These are phyloP conservation scores for Aeschynomene evenia DNA, from an alignment of 306 rosid genomes.

Conservation along the genomic window DNA sequence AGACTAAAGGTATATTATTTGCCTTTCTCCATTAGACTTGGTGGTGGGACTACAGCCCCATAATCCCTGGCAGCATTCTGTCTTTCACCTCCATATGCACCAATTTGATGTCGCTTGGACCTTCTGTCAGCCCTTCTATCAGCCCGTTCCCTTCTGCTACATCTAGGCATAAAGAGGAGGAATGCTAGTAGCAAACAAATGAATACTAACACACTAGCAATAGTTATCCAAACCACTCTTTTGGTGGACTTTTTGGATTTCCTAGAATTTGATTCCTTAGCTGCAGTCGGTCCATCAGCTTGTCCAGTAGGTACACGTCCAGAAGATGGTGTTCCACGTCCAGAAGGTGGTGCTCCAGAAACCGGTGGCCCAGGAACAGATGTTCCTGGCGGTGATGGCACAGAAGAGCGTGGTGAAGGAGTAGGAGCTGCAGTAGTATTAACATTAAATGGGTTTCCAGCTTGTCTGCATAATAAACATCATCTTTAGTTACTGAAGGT, in stretches of 20 bases:
- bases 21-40: slow-evolving; percentile 67
- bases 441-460: slow-evolving; percentile 80
- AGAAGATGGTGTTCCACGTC: slow-evolving; percentile 40
- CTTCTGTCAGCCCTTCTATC: slow-evolving; percentile 51
- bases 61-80: slow-evolving; percentile 47
- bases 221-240: slow-evolving; percentile 81
- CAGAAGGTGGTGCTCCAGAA: slow-evolving; percentile 45
- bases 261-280: slow-evolving; percentile 58
- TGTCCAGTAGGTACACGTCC: slow-evolving; percentile 52
- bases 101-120: slow-evolving; percentile 68
- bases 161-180: slow-evolving; percentile 66
- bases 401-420: slow-evolving; percentile 53
- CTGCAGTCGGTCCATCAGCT: slow-evolving; percentile 68
- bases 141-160: slow-evolving; percentile 49
- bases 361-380: slow-evolving; percentile 36
- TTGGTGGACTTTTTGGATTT: slow-evolving; percentile 50
- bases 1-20: slow-evolving; percentile 26
- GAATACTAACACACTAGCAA: slow-evolving; percentile 56
- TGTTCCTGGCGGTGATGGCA: slow-evolving; percentile 47
- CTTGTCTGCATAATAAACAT: slow-evolving; percentile 57
- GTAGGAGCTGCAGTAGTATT: slow-evolving; percentile 54
- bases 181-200: slow-evolving; percentile 56
- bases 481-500: slow-evolving; percentile 27
- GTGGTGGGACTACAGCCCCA: slow-evolving; percentile 50
- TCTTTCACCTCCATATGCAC: slow-evolving; percentile 68